Percentiles rank a stretch among this genome's conserved stretches.
Conservation (phyloP, 768 basidiomycete species). For the Boletus sp. region DNA sequence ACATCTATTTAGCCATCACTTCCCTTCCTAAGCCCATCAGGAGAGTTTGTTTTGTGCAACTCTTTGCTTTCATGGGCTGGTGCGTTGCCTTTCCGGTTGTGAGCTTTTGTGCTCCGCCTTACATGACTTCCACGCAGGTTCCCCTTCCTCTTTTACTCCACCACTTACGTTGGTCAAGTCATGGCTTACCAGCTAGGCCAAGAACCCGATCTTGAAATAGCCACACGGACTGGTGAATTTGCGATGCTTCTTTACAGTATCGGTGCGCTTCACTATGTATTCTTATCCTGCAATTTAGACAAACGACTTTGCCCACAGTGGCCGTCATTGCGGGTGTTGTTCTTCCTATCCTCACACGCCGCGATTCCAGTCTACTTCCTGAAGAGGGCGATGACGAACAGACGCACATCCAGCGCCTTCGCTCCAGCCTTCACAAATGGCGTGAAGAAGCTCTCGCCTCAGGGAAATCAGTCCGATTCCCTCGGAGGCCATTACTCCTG, state of each 20-base stretch:
- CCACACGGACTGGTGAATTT: constrained; percentile 80
- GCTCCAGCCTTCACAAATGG: constrained; percentile 74
- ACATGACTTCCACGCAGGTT: constrained; percentile 52
- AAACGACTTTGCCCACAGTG: constrained; percentile 43
- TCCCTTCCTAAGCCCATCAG: constrained; percentile 81
- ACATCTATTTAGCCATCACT: constrained; percentile 69
- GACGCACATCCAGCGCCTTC: constrained; percentile 66
- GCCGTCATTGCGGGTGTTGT: constrained; percentile 79
- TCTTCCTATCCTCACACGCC: constrained; percentile 76
- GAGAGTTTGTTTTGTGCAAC: constrained; percentile 88
- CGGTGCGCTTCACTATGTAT: constrained; percentile 41
- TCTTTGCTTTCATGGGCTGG: constrained; percentile 98
- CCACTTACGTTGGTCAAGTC: constrained; percentile 90
- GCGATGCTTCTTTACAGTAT: constrained; percentile 90
- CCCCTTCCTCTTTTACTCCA: constrained; percentile 92
- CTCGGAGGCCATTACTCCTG: constrained; percentile 86
- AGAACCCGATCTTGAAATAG: constrained; percentile 80
- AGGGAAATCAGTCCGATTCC: constrained; percentile 73
- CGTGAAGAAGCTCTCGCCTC: constrained; percentile 75
- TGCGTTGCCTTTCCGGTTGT: constrained; percentile 31
- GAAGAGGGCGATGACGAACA: constrained; percentile 68
- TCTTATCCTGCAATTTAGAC: neutral
- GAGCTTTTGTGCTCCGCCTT: constrained; percentile 4
- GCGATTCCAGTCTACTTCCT: constrained; percentile 76
- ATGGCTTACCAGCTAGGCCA: constrained; percentile 76